These are phyloP conservation scores for Phytopythium ostracodes DNA, from an alignment of 352 stramenopile species.

Conservation along the genomic window DNA sequence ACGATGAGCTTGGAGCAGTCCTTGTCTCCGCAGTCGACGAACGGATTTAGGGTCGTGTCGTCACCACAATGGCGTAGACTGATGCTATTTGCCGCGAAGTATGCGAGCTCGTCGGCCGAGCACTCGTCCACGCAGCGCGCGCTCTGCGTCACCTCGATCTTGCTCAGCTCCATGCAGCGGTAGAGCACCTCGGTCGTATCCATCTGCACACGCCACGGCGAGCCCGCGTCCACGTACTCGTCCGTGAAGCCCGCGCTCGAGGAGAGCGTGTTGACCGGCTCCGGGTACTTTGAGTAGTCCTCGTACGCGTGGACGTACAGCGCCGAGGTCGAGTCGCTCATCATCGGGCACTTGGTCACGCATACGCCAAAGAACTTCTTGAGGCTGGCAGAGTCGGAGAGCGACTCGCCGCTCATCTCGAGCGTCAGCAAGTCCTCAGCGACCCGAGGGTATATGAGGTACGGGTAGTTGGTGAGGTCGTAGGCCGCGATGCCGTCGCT, in stretches of 20 bases:
- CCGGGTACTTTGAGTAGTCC: constrained; percentile 34
- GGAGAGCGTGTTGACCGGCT: constrained; percentile 33
- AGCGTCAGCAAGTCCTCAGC: constrained; percentile 48
- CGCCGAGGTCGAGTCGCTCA: constrained; percentile 23
- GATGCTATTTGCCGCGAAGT: constrained; percentile 21
- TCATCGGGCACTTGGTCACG: constrained; percentile 41
- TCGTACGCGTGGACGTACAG: constrained; percentile 62
- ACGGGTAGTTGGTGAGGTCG: constrained; percentile 62
- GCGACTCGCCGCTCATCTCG: constrained; percentile 8
- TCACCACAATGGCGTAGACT: constrained; percentile 33
- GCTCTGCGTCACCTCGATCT: constrained; percentile 34
- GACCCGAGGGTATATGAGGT: constrained; percentile 68
- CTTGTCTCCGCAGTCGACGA: constrained; percentile 42
- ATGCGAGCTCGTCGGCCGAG: constrained; percentile 28
- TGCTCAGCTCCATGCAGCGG: constrained; percentile 63
- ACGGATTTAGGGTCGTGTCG: constrained; percentile 39
- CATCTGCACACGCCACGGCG: constrained; percentile 55
- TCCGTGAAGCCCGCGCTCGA: constrained; percentile 16
- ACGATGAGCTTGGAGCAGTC: constrained; percentile 47
- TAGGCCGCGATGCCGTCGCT: constrained; percentile 47
- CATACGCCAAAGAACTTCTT: constrained; percentile 52
- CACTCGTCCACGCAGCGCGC: constrained; percentile 70
- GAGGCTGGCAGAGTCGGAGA: constrained; percentile 24
- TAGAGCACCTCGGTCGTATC: constrained; percentile 65
- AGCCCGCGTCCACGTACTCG: constrained; percentile 54